Evolutionary conservation across 176 grass and related monocot species (phyloP).

Genomic region (barley (Hordeum vulgare)): MorexV3_pseudomolecules_assembly NC_058523.1:517887735-517888234

Average conservation of each 20-base stretch:
- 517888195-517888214: neutral
- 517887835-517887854: slow-evolving; percentile 59
- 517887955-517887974: slow-evolving; percentile 4
- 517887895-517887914: slow-evolving; percentile 39
- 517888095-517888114: neutral
- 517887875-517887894: slow-evolving; percentile 45
- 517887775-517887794: slow-evolving; percentile 28
- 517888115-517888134: neutral
- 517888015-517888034: neutral
- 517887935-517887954: neutral
- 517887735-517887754: slow-evolving; percentile 42
- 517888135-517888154: neutral
- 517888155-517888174: neutral
- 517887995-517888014: slow-evolving; percentile 8
- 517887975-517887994: neutral
- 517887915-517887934: slow-evolving; percentile 34
- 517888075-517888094: neutral
- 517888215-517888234: neutral
- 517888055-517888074: neutral
- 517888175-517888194: neutral
- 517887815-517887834: slow-evolving; percentile 52
- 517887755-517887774: slow-evolving; percentile 17
- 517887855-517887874: slow-evolving; percentile 63
- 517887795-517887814: slow-evolving; percentile 19
- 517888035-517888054: neutral